These are phyloP conservation scores for Monosporozyma aerobia DNA, from an alignment of 805 yeast species.

Conservation along the genomic window DNA sequence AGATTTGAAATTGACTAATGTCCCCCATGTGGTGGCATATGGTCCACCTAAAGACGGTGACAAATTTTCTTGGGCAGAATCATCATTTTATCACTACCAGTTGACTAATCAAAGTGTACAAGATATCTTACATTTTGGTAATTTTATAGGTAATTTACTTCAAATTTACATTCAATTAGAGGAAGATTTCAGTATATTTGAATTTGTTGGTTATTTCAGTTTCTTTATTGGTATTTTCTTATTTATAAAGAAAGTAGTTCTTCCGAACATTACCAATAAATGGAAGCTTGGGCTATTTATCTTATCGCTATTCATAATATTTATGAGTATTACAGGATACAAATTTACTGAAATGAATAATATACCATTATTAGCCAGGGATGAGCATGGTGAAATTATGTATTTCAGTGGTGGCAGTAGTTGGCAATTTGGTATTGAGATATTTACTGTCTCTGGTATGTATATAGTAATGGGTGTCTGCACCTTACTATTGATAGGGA, in stretches of 20 bases:
- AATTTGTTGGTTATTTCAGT: constrained; percentile 39
- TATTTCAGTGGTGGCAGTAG: constrained; percentile 54
- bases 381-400: constrained; percentile 43
- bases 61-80: constrained; percentile 19
- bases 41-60: constrained; percentile 38
- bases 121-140: constrained; percentile 43
- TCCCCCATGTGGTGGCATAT: constrained; percentile 61
- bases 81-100: constrained; percentile 32
- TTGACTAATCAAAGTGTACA: constrained; percentile 21
- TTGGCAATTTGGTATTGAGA: constrained; percentile 67
- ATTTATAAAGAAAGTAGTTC: constrained; percentile 40
- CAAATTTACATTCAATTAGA: constrained; percentile 37
- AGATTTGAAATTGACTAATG: constrained; percentile 36
- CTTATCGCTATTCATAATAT: constrained; percentile 34
- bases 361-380: constrained; percentile 52
- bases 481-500: constrained; percentile 33
- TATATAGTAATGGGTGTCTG: constrained; percentile 40
- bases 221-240: constrained; percentile 38
- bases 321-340: constrained; percentile 48
- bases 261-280: constrained; percentile 24
- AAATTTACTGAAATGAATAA: constrained; percentile 52
- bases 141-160: constrained; percentile 40
- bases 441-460: constrained; percentile 41
- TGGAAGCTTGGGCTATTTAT: constrained; percentile 20
- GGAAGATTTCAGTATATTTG: constrained; percentile 34